Evolutionary conservation across 352 stramenopile species (phyloP), one percentile per base, ranked within the genome.

Genomic region (Globisporangium nodosum): DNA sequence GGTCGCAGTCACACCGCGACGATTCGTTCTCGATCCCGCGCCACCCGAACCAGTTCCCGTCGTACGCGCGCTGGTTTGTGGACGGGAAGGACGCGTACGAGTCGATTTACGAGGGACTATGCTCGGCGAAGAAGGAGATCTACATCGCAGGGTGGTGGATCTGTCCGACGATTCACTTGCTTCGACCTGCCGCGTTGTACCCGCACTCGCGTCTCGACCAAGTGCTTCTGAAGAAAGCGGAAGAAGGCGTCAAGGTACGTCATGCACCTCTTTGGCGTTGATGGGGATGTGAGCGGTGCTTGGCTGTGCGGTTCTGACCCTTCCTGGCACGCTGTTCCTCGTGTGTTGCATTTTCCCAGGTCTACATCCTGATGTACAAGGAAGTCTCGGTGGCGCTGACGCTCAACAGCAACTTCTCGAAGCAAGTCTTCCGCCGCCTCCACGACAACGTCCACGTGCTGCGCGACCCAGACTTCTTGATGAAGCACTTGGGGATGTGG

Each of bases 331-430:
- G 13, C 15, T 43, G 16, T 6, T 6, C 18, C 35, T 40, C 3
- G 27, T 30, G 20, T 45, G 43, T 33, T 33, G n/a, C n/a, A 8
- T 8, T 52, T 18, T 18, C 7, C 39, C 42, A 87, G 65, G 79
- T 97, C 15, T 97, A 96, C 63, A 82, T 97, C 27, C 70, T 97
- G 15, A 92, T 97, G 72, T 97, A 97, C 76, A 96, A 96, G 56
- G 90, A 97, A 63, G 60, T 96, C 8, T 74, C 82, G 2, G 64
- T 93, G 46, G 83, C 87, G 11, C 65, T 96, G 52, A 92, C 85
- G 18, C 62, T 94, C 35, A 94, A 96, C 72, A 93, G 81, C 62
- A 76, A 83, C 60, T 91, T 81, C 53, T 89, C 82, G 0, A 94
- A 96, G 66, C 74, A 81, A 35, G 60, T 77, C 11, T 75, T 95